phyloP scores from a whole-genome alignment of 164 flowering plant genomes.

The Kalanchoe fedtschenkoi region DNA sequence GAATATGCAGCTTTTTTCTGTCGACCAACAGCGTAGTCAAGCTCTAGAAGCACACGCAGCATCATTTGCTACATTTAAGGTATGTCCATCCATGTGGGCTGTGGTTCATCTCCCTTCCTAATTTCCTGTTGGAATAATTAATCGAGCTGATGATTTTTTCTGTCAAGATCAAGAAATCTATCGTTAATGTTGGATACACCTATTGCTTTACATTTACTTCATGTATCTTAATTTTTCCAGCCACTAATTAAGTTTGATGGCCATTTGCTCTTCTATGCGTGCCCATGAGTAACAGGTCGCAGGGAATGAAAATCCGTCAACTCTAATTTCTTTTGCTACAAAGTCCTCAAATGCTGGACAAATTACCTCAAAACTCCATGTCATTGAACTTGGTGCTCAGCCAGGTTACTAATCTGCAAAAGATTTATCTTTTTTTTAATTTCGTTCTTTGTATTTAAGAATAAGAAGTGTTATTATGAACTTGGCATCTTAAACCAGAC shows the following conservation, averaged over 20 bases:
- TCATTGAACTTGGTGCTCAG: slow-evolving; percentile 96
- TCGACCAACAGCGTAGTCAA: slow-evolving; percentile 95
- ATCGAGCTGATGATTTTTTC: too few species aligned
- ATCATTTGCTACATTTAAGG: slow-evolving; percentile 75
- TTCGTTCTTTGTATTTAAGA: background rate
- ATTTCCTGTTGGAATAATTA: background rate
- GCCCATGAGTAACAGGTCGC: slow-evolving; percentile 45
- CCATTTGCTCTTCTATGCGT: too few species aligned
- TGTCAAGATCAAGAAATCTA: too few species aligned
- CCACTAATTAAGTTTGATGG: too few species aligned
- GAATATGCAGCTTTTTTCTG: slow-evolving; percentile 91
- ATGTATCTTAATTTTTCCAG: too few species aligned
- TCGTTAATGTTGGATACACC: too few species aligned
- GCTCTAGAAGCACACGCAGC: slow-evolving; percentile 99
- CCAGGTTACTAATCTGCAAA: slow-evolving; percentile 40
- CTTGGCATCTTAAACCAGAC: too few species aligned
- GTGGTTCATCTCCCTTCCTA: background rate
- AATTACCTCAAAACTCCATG: slow-evolving; percentile 73
- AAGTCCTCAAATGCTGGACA: slow-evolving; percentile 86
- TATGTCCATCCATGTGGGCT: too few species aligned
- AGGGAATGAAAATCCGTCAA: slow-evolving; percentile 80
- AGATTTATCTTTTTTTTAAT: background rate
- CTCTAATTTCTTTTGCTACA: slow-evolving; percentile 77
- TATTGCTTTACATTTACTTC: too few species aligned
- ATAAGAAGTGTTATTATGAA: too few species aligned